These are phyloP conservation scores for Athelia sp. DNA, from an alignment of 1,284 basidiomycete species.

Conservation along the genomic window DNA sequence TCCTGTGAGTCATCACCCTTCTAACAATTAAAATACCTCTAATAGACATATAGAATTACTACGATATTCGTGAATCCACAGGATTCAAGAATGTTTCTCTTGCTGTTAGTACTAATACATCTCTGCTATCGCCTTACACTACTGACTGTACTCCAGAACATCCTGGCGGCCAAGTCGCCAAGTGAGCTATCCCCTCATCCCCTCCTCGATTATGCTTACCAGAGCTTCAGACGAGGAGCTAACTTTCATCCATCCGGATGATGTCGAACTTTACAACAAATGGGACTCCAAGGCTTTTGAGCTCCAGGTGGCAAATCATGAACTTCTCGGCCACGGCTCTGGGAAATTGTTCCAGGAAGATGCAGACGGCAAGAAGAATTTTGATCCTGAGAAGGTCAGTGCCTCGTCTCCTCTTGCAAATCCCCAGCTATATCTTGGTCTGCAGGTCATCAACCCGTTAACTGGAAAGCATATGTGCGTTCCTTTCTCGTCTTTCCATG, in stretches of 20 bases:
- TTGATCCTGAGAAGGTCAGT: slow-evolving; percentile 60
- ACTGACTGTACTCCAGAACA: slow-evolving; percentile 43
- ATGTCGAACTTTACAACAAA: slow-evolving; percentile 58
- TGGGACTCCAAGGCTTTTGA: slow-evolving; percentile 80
- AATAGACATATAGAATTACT: slow-evolving; percentile 58
- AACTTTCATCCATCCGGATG: slow-evolving; percentile 78
- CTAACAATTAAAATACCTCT: too few relatives aligned
- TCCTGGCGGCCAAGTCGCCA: slow-evolving; percentile 80
- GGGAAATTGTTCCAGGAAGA: slow-evolving; percentile 78
- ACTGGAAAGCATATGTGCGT: slow-evolving; percentile 72
- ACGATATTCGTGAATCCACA: slow-evolving; percentile 70
- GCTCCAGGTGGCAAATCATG: slow-evolving; percentile 83
- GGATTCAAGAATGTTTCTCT: slow-evolving; percentile 85
- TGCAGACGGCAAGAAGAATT: slow-evolving; percentile 72
- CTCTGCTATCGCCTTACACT: neutral
- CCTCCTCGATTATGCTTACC: neutral
- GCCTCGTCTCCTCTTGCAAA: neutral
- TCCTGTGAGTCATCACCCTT: slow-evolving; percentile 46
- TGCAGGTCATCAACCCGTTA: slow-evolving; percentile 74
- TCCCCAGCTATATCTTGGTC: neutral
- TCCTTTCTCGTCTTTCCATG: neutral
- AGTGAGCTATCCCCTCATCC: slow-evolving; percentile 34
- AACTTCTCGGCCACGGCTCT: slow-evolving; percentile 74
- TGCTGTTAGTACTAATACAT: slow-evolving; percentile 39
- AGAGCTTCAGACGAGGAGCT: slow-evolving; percentile 74